A percentile compares a stretch with the other conserved stretches of the same genome.
These are phyloP conservation scores for Calvatia gigantea DNA, from an alignment of 768 basidiomycete species.

Conservation along the genomic window DNA sequence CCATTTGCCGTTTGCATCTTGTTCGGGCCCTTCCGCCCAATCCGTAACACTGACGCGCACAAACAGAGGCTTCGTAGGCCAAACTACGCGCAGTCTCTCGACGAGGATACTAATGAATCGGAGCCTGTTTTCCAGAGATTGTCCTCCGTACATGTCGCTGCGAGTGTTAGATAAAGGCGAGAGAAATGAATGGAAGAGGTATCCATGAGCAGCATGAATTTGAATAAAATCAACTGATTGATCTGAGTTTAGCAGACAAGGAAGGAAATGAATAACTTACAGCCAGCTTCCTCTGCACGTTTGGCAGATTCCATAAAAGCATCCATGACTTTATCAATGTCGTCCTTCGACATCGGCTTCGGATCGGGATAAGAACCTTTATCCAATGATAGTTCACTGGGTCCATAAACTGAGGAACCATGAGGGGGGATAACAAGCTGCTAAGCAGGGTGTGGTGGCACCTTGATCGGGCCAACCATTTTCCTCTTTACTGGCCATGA, in stretches of 20 bases:
- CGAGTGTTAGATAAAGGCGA: slow-evolving; percentile 76
- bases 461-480: slow-evolving; percentile 70
- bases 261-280: slow-evolving; percentile 31
- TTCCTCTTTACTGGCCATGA: slow-evolving; percentile 45
- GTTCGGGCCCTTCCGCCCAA: slow-evolving; percentile 58
- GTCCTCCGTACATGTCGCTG: slow-evolving; percentile 69
- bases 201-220: slow-evolving; percentile 69
- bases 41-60: slow-evolving; percentile 66
- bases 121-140: slow-evolving; percentile 65
- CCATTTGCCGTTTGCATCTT: slow-evolving; percentile 53
- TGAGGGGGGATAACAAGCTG: background rate
- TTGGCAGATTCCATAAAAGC: slow-evolving; percentile 55
- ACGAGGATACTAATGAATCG: slow-evolving; percentile 62
- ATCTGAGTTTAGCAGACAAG: background rate
- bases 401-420: slow-evolving; percentile 49
- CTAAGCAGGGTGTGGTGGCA: slow-evolving; percentile 20
- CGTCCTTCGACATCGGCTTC: slow-evolving; percentile 49
- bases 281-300: slow-evolving; percentile 59
- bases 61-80: slow-evolving; percentile 68
- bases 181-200: slow-evolving; percentile 63
- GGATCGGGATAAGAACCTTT: slow-evolving; percentile 47
- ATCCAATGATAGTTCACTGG: slow-evolving; percentile 55
- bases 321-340: slow-evolving; percentile 54
- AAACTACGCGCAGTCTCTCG: slow-evolving; percentile 47
- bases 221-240: slow-evolving; percentile 74